Conservation (phyloP, 768 basidiomycete genomes). For the Agrocybe praecox region DNA sequence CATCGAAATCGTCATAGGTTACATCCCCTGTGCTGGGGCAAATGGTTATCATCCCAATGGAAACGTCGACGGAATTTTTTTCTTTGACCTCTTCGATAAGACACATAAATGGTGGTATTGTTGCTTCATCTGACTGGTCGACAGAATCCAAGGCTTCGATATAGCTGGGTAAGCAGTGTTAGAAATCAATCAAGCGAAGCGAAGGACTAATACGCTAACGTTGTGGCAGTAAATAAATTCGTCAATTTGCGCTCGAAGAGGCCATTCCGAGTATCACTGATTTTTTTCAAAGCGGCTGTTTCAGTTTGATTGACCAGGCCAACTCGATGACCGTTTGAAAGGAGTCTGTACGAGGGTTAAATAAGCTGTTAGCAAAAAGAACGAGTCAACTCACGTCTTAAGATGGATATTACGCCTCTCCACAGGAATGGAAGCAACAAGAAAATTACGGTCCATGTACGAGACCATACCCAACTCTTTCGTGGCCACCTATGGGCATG, state of each 20-base stretch:
- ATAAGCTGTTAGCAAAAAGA: not conserved
- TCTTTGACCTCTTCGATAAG: constrained; percentile 62
- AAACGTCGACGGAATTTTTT: constrained; percentile 34
- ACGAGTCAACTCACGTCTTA: constrained; percentile 58
- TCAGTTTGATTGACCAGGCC: constrained; percentile 84
- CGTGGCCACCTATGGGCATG: constrained; percentile 58
- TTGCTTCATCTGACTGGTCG: constrained; percentile 58
- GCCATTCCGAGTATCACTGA: constrained; percentile 69
- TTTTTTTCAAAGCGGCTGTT: constrained; percentile 89
- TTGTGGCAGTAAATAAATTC: constrained; percentile 83
- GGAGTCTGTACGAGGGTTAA: constrained; percentile 41
- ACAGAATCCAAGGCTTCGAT: constrained; percentile 78
- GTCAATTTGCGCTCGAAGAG: constrained; percentile 77
- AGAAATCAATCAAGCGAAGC: not conserved
- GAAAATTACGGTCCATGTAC: constrained; percentile 71
- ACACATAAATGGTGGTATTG: constrained; percentile 70
- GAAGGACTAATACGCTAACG: constrained; percentile 52
- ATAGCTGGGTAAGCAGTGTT: constrained; percentile 50
- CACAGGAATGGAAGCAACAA: constrained; percentile 73
- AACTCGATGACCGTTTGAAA: constrained; percentile 80
- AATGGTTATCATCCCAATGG: constrained; percentile 75
- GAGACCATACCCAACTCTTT: constrained; percentile 80
- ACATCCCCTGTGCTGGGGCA: constrained; percentile 92
- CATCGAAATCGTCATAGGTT: constrained; percentile 89
- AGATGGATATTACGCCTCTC: constrained; percentile 71